Base-by-base conservation (phyloP, 2,329 filamentous ascomycete species). In the Epichloe uncinata region DNA sequence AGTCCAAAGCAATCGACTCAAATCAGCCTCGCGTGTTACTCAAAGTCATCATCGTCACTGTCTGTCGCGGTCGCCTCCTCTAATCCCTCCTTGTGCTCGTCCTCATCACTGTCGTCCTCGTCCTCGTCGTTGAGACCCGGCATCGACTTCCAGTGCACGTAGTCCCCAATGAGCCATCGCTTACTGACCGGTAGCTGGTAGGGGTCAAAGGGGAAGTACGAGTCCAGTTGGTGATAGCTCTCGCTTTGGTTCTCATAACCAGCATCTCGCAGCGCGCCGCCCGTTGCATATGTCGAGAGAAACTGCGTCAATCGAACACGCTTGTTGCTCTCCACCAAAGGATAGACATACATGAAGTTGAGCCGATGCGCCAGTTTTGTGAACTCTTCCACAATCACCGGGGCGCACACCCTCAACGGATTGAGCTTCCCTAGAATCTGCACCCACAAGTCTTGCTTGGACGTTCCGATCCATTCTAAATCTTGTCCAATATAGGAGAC, bases 131-230 rank as follows among this genome's bases (percentile, higher is more conserved):
- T 76, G 11, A 89, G 67, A 0, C 85, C 87, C 0, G 82, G 81
- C 36, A 94, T 79, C 5, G 82, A 77, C 55, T 79, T 79, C 86
- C 88, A 96, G 47, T 82, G 74, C 33, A 91, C 76, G 61, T 95
- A 96, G 61, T 94, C 85, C 18, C 79, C 76, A 54, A 89, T 84
- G 12, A 98, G 70, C 94, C 93, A 97, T 52, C 81, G 77, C 66
- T 86, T 88, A 65, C 90, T 96, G 57, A 81, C 73, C 0, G 90
- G 90, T 46, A 98, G 72, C 60, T 91, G 85, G 65, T 97, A 98
- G 2, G 94, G 94, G 63, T 98, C 93, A 61, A 98, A 98, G 0
- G 93, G 93, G 61, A 97, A 98, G 65, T 95, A 96, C 0, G 89
- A 86, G 58, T 97, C 90, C 2, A 98, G 76, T 65, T 95, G 84